Evolutionary conservation across 2,329 filamentous ascomycete genomes (phyloP).

Genomic region (Thermoascus crustaceus): DNA sequence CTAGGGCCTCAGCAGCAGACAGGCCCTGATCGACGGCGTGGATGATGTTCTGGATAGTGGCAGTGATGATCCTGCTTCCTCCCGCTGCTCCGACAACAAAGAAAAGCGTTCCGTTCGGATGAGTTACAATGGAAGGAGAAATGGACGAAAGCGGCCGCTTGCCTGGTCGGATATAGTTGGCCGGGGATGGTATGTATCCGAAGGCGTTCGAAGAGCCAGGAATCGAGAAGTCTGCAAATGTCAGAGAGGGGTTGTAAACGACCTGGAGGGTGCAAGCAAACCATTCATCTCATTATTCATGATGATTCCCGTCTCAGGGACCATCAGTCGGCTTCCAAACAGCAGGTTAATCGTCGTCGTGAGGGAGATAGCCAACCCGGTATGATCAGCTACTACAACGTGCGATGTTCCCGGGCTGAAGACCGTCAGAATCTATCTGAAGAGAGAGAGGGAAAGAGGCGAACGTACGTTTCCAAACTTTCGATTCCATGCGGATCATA

Average conservation of each 20-base stretch:
- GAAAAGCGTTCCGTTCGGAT: constrained; percentile 56
- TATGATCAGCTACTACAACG: constrained; percentile 56
- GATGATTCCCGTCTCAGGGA: constrained; percentile 74
- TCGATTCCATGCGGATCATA: constrained; percentile 66
- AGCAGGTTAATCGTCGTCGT: constrained; percentile 85
- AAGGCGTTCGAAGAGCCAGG: constrained; percentile 71
- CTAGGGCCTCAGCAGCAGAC: constrained; percentile 54
- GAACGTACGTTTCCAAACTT: constrained; percentile 50
- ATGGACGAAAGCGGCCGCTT: constrained; percentile 83
- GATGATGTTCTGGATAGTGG: constrained; percentile 66
- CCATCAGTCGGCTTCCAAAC: constrained; percentile 72
- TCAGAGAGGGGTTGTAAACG: neutral
- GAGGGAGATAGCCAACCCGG: constrained; percentile 67
- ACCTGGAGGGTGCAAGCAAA: constrained; percentile 8
- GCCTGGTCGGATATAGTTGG: constrained; percentile 71
- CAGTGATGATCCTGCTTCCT: constrained; percentile 73
- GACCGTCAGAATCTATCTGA: neutral
- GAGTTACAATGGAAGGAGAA: constrained; percentile 67
- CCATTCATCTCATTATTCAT: constrained; percentile 57
- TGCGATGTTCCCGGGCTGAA: constrained; percentile 45
- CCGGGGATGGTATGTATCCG: constrained; percentile 68
- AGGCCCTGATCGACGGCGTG: constrained; percentile 61
- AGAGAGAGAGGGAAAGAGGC: neutral
- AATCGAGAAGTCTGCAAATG: constrained; percentile 67
- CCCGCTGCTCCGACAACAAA: constrained; percentile 68